A percentile compares a stretch with the other conserved stretches of the same genome.
These are phyloP conservation scores for Globisporangium cylindrosporum DNA, from an alignment of 352 stramenopile genomes.

Conservation along the genomic window DNA sequence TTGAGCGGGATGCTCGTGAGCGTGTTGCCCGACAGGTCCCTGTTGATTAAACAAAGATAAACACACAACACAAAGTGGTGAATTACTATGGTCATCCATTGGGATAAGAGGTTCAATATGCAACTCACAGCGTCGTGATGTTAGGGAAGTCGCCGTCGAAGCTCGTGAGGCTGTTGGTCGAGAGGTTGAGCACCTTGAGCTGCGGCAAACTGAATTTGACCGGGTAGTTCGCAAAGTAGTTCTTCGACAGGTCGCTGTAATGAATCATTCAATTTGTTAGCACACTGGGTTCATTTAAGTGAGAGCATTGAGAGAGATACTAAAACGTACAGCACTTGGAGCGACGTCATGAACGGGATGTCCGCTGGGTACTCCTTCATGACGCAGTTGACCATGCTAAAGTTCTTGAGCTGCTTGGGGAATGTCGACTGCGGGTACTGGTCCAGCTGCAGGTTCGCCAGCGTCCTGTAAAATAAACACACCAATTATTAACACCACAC, in stretches of 20 bases:
- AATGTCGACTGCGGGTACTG: conserved; percentile 46
- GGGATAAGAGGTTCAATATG: neutral
- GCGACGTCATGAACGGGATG: conserved; percentile 42
- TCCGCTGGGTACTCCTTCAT: conserved; percentile 52
- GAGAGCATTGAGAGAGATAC: neutral
- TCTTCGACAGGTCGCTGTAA: conserved; percentile 49
- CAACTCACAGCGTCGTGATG: conserved; percentile 46
- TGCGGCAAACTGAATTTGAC: conserved; percentile 45
- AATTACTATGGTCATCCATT: neutral
- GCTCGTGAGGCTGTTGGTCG: conserved; percentile 42
- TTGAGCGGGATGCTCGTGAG: conserved; percentile 42
- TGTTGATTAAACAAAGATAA: conserved; percentile 13
- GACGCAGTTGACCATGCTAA: conserved; percentile 61
- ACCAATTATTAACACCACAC: conserved; percentile 8
- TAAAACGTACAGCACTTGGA: conserved; percentile 46
- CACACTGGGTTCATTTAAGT: neutral
- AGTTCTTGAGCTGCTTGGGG: conserved; percentile 40
- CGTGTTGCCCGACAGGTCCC: conserved; percentile 52
- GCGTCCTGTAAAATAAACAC: conserved; percentile 27
- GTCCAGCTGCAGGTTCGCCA: conserved; percentile 53
- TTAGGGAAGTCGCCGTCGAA: conserved; percentile 50
- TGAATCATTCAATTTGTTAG: neutral
- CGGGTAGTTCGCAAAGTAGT: conserved; percentile 47
- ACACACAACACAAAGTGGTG: neutral
- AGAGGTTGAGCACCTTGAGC: conserved; percentile 51